Percentiles rank a stretch among this genome's conserved stretches.
These are phyloP conservation scores for Blastobotrys ciferrii DNA, from an alignment of 1,139 yeast species.

Conservation along the genomic window DNA sequence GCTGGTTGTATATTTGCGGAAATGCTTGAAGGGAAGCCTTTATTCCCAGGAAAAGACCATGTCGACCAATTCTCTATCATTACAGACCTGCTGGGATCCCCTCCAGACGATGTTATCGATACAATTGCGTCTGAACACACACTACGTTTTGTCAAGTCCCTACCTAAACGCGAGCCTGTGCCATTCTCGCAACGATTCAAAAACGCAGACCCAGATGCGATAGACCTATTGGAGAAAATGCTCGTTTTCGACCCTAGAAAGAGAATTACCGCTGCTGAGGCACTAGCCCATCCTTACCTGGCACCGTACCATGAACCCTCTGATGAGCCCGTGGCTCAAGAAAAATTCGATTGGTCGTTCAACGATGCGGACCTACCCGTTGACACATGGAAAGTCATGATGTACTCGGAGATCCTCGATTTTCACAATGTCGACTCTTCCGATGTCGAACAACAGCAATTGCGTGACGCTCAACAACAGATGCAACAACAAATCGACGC, in stretches of 20 bases:
- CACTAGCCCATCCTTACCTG: conserved; percentile 85
- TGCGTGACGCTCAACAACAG: conserved; percentile 9
- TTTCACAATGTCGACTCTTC: conserved; percentile 72
- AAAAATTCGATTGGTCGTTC: conserved; percentile 96
- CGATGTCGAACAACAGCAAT: conserved; percentile 17
- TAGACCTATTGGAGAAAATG: conserved; percentile 85
- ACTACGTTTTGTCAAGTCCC: conserved; percentile 84
- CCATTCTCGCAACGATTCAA: conserved; percentile 82
- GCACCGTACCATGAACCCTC: conserved; percentile 98
- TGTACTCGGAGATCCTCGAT: conserved; percentile 95
- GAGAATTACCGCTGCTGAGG: conserved; percentile 89
- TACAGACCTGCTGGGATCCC: conserved; percentile 93
- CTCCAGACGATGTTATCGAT: conserved; percentile 93
- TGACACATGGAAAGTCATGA: conserved; percentile 98
- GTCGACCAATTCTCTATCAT: conserved; percentile 97
- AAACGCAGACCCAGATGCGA: conserved; percentile 85
- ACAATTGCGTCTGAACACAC: conserved; percentile 97
- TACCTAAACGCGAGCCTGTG: conserved; percentile 89
- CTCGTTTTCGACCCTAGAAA: conserved; percentile 91
- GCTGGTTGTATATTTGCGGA: conserved; percentile 99
- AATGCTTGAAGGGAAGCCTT: conserved; percentile 98
- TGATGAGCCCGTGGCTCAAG: conserved; percentile 94
- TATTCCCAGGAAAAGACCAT: conserved; percentile 98
- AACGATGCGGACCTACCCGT: conserved; percentile 97
- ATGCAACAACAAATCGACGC: conserved; percentile 4